Evolutionary conservation across 495 filamentous ascomycete genomes (phyloP).

Genomic region (Thozetella sp.): DNA sequence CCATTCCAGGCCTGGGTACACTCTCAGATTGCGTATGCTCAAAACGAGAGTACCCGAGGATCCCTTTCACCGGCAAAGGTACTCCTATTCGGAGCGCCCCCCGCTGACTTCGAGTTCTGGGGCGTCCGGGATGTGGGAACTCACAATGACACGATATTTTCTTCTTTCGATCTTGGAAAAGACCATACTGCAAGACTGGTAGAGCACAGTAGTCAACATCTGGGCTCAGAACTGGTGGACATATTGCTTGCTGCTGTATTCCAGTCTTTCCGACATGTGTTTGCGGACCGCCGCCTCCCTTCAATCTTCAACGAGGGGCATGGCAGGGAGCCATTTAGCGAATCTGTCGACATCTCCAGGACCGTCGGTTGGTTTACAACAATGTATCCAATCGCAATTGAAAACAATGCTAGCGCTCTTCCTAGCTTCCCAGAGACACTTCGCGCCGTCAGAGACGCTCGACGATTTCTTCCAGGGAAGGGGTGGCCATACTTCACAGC

Average conservation of each 20-base stretch:
- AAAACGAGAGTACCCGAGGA: not conserved
- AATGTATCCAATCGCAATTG: constrained; percentile 7
- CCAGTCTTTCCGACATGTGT: constrained; percentile 23
- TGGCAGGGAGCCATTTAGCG: constrained; percentile 18
- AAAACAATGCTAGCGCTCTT: not conserved
- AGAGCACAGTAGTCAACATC: not conserved
- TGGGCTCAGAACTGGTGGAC: constrained; percentile 21
- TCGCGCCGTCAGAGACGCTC: constrained; percentile 10
- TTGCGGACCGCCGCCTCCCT: constrained; percentile 36
- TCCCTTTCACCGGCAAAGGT: not conserved
- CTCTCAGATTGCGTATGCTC: constrained; percentile 11
- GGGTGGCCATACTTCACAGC: constrained; percentile 12
- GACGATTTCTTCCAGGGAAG: constrained; percentile 8
- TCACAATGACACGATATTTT: no score
- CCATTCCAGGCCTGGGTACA: constrained; percentile 55
- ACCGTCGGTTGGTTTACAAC: constrained; percentile 23
- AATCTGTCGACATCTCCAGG: constrained; percentile 2
- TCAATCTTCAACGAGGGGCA: constrained; percentile 31
- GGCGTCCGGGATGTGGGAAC: no score
- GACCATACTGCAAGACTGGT: not conserved
- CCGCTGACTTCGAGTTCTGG: constrained; percentile 18
- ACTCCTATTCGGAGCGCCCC: not conserved
- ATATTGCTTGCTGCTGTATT: constrained; percentile 21
- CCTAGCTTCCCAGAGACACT: constrained; percentile 11
- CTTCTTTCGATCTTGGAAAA: not conserved